A percentile compares a stretch with the other conserved stretches of the same genome.
Conservation (phyloP, 2,329 filamentous ascomycete species). For the Beauveria bassiana region DNA sequence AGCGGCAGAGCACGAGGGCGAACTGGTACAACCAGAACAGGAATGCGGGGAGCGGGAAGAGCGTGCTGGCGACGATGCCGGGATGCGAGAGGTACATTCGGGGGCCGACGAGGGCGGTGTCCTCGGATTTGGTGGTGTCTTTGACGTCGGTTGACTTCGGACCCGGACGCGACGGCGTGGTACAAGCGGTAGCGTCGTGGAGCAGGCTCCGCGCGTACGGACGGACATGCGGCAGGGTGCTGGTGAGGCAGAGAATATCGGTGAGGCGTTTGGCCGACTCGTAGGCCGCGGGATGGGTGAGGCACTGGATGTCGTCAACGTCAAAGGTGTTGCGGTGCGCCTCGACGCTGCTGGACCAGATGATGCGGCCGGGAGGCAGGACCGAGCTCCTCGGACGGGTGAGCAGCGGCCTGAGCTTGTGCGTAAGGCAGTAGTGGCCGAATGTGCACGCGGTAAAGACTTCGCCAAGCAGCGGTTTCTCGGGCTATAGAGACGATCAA, state of each 20-base stretch:
- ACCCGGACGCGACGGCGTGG: slow-evolving; percentile 13
- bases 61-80: slow-evolving; percentile 73
- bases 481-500: slow-evolving; percentile 32
- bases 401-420: slow-evolving; percentile 71
- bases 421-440: slow-evolving; percentile 84
- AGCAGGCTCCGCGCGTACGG: slow-evolving; percentile 53
- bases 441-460: slow-evolving; percentile 92
- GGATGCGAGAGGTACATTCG: slow-evolving; percentile 76
- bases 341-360: slow-evolving; percentile 85
- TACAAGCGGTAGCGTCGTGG: slow-evolving; percentile 18
- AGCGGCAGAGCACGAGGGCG: slow-evolving; percentile 64
- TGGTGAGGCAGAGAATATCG: slow-evolving; percentile 72
- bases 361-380: slow-evolving; percentile 54
- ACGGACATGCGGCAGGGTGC: slow-evolving; percentile 54
- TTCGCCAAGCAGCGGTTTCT: slow-evolving; percentile 57
- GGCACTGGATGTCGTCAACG: slow-evolving; percentile 67
- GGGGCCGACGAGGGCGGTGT: slow-evolving; percentile 32
- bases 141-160: slow-evolving; percentile 12
- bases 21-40: slow-evolving; percentile 62
- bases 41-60: slow-evolving; percentile 66
- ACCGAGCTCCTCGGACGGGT: slow-evolving; percentile 33
- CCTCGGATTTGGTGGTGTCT: slow-evolving; percentile 6
- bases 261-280: slow-evolving; percentile 83
- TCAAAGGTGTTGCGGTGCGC: slow-evolving; percentile 48
- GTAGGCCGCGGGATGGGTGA: slow-evolving; percentile 59